Evolutionary conservation across 495 filamentous ascomycete species (phyloP).

Genomic region (Penicillium paxilli): DNA sequence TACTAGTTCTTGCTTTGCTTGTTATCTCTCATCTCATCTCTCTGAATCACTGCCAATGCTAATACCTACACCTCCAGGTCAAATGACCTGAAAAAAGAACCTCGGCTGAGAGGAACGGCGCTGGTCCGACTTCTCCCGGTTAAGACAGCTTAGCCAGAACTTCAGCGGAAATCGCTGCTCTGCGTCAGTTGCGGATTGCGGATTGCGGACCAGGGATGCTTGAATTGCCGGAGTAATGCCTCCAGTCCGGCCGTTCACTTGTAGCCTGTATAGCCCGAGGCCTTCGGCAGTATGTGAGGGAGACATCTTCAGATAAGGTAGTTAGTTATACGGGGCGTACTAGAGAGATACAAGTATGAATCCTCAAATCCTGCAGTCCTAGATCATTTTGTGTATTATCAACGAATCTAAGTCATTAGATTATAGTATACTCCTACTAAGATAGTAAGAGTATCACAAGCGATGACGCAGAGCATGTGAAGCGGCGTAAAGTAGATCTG

Average conservation of each 20-base stretch:
- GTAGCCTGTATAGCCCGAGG: background rate
- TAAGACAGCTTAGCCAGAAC: background rate
- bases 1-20: background rate
- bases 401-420: no score
- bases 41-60: background rate
- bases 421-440: background rate
- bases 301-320: background rate
- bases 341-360: no score
- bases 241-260: background rate
- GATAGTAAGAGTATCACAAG: background rate
- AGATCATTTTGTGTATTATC: no score
- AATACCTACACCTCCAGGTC: background rate
- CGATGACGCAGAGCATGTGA: constrained; percentile 4
- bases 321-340: background rate
- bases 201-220: background rate
- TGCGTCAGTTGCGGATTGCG: background rate
- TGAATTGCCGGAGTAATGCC: constrained; percentile 17
- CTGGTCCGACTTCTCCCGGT: constrained; percentile 31
- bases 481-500: background rate
- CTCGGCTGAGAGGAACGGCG: constrained; percentile 34
- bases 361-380: no score
- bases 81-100: constrained; percentile 18
- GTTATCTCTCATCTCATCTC: background rate
- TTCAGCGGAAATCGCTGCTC: constrained; percentile 9
- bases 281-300: background rate